A percentile compares a stretch with the other conserved stretches of the same genome.
These are phyloP conservation scores for Neurospora pannonica DNA, from an alignment of 495 filamentous ascomycete genomes.

Conservation along the genomic window DNA sequence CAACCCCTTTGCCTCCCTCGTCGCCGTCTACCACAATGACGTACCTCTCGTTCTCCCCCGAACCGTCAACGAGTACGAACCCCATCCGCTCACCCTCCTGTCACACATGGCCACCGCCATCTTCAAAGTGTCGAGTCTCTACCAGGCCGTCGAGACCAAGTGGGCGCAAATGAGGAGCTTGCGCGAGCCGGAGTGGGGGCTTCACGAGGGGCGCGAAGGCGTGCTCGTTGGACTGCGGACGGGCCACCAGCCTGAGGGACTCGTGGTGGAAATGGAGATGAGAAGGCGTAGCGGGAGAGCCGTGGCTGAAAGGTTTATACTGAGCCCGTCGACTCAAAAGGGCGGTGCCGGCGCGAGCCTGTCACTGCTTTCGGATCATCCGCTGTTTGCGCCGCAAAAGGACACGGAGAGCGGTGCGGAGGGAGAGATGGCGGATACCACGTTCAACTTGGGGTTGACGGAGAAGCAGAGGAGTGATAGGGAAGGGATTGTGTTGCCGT, in stretches of 20 bases:
- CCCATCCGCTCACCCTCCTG: constrained; percentile 54
- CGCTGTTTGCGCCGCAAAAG: constrained; percentile 47
- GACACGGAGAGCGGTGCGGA: constrained; percentile 26
- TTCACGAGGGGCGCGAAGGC: constrained; percentile 66
- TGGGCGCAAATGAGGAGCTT: constrained; percentile 59
- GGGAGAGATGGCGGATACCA: constrained; percentile 48
- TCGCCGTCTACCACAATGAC: constrained; percentile 61
- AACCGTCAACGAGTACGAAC: constrained; percentile 46
- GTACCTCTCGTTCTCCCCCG: constrained; percentile 34
- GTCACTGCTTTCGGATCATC: constrained; percentile 72
- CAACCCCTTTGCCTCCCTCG: constrained; percentile 41
- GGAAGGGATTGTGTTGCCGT: constrained; percentile 84
- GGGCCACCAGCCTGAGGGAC: constrained; percentile 27
- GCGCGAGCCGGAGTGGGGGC: constrained; percentile 63
- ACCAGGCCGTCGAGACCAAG: constrained; percentile 59
- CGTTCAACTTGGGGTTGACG: constrained; percentile 82
- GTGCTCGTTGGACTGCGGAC: constrained; percentile 49
- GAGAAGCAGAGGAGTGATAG: constrained; percentile 76
- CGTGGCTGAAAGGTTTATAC: constrained; percentile 66
- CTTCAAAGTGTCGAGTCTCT: constrained; percentile 43
- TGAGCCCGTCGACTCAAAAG: constrained; percentile 25
- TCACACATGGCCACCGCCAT: constrained; percentile 42
- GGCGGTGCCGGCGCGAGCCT: constrained; percentile 34
- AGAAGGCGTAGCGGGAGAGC: constrained; percentile 69
- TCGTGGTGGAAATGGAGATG: constrained; percentile 81